Base-by-base conservation (phyloP, 2,329 filamentous ascomycete genomes). In the Colletotrichum filicis region DNA sequence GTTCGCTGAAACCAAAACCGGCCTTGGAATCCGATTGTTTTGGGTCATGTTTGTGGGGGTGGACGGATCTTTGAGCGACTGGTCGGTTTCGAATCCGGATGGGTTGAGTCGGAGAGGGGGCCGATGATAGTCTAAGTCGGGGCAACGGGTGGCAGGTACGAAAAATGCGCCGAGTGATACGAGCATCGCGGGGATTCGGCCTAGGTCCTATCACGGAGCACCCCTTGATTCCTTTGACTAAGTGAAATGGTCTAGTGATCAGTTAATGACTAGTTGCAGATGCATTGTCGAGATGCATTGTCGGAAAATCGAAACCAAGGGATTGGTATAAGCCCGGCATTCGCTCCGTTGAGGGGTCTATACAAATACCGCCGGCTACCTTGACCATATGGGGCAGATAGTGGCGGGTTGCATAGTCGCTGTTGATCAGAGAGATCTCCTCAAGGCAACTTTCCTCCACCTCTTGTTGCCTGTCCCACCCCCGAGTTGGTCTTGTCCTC, bases 401-500 rank as follows among this genome's bases (percentile, higher is more conserved):
- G 24, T 30, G 28, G 4, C 4, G 11, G 8, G 14, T n/a, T 8
- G 56, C 12, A 37, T 16, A 22, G 16, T 26, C 5, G 32, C 14
- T 12, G 16, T 37, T 7, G 24, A 19, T 53, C 42, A 49, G 11
- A 49, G 42, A 11, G 6, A 9, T 5, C 6, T 42, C 1, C 37
- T 53, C 28, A 92, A 5, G 93, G 92, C 69, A 95, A 86, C 12
- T 85, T 88, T 68, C 85, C 87, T 0, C 93, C 92, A 71, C 87
- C 85, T 76, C 93, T 86, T 4, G 89, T 92, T 16, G 91, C 90
- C 81, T 91, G 88, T 1, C 86, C 91, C 24, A 92, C 86, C 77
- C 90, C 84, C 24, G 89, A 91, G 76, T 90, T 86, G 19, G 91
- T 92, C 26, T 86, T 88, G 78, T 93, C 89, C 63, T 93, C 90